A percentile compares a stretch with the other conserved stretches of the same genome.
phyloP scores from a whole-genome alignment of 495 filamentous ascomycete species.

The Talaromyces nanjingensis region DNA sequence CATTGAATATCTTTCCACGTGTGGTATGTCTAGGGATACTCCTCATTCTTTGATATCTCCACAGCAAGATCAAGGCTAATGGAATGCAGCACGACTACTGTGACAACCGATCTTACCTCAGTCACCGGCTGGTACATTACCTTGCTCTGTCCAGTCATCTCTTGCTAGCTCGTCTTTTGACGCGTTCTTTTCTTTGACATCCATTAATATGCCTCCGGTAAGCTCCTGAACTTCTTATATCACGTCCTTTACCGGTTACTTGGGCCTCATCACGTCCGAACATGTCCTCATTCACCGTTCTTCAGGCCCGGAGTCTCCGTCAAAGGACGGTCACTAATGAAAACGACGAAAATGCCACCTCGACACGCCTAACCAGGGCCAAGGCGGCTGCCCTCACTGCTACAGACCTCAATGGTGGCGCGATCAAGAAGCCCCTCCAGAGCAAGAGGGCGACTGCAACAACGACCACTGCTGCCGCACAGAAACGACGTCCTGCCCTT shows the following conservation, averaged over 20 bases:
- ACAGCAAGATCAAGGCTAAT: constrained; percentile 4
- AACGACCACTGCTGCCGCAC: constrained; percentile 34
- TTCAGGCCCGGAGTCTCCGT: constrained; percentile 49
- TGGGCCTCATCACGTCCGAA: constrained; percentile 1
- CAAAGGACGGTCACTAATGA: constrained; percentile 72
- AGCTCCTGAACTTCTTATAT: constrained; percentile 19
- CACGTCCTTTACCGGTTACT: not conserved
- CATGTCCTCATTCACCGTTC: constrained; percentile 10
- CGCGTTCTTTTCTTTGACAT: constrained; percentile 19
- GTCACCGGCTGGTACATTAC: constrained; percentile 5
- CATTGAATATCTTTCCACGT: constrained; percentile 32
- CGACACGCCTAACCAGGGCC: constrained; percentile 82
- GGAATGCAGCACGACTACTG: constrained; percentile 36
- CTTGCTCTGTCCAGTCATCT: constrained; percentile 7
- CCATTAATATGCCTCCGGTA: constrained; percentile 37
- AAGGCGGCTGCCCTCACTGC: constrained; percentile 72
- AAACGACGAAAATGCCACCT: constrained; percentile 82
- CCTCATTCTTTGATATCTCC: constrained; percentile 8
- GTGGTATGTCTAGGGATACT: constrained; percentile 38
- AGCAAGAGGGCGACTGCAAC: constrained; percentile 64
- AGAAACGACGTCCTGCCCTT: constrained; percentile 67
- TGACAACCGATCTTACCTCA: constrained; percentile 8
- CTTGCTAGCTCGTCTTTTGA: constrained; percentile 23
- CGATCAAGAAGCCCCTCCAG: constrained; percentile 65
- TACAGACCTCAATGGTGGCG: constrained; percentile 41